Evolutionary conservation across 2,329 filamentous ascomycete species (phyloP), one percentile per base, ranked within the genome.

Genomic region (Tolypocladium capitatum): DNA sequence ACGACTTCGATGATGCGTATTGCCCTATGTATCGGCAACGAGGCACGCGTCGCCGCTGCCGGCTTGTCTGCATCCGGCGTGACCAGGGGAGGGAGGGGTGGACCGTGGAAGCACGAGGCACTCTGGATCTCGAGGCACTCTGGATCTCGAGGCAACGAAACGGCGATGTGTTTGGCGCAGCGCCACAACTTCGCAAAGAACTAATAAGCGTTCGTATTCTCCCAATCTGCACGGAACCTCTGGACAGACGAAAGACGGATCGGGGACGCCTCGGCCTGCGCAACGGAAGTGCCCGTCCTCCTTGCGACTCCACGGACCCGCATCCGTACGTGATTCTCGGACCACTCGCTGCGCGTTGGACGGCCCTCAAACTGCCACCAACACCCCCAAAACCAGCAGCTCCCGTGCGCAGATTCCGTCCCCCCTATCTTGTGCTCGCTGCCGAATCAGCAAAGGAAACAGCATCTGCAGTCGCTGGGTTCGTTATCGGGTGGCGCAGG

Each of bases 101-200:
- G n/a, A n/a, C n/a, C n/a, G 38, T 42, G 45, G 32, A 21, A 18
- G 35, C 45, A 27, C 34, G 35, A 38, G 35, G 35, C 35, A 28
- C n/a, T 42, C 45, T 46, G 36, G 45, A 46, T 46, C 45, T 42
- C 28, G 35, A 32, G 27, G 16, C 45, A 9, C n/a, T 46, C 45
- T 46, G 36, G 45, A 46, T 46, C 45, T 42, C 28, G 35, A 32
- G 27, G 16, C 45, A 9, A 10, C 34, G 11, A n/a, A 46, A 28
- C 45, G 28, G 43, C 42, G 31, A 30, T 42, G 33, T 34, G 38
- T 28, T 21, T 42, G 38, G 38, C 38, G 24, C 31, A 7, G 31
- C 24, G 38, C 38, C 24, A 9, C 36, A 18, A 16, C 7, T 16
- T 4, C 24, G 24, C 24, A 24, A n/a, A 18, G n/a, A 35, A 35